phyloP scores from a whole-genome alignment of 78 protist genomes.

The Protostelium mycophagum region DNA sequence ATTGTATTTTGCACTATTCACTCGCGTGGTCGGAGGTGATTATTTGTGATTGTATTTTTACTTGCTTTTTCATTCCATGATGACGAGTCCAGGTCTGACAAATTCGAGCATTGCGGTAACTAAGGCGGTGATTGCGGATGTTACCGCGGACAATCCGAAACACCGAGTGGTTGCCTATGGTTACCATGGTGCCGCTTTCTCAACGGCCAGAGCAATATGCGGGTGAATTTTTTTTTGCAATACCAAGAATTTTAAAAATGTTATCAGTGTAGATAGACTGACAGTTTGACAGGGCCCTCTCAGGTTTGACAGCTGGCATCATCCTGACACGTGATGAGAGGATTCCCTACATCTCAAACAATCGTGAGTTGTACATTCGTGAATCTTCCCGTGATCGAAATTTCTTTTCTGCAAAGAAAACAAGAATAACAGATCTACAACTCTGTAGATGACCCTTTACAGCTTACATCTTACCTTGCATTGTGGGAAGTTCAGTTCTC shows the following conservation, averaged over 20 bases:
- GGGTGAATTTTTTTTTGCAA: not conserved
- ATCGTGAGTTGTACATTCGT: not conserved
- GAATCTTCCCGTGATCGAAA: too few species aligned
- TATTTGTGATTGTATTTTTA: too few species aligned
- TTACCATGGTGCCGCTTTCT: not conserved
- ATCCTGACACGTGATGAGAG: not conserved
- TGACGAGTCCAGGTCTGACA: not conserved
- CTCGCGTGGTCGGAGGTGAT: not conserved
- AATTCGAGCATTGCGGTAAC: not conserved
- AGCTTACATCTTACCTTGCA: not conserved
- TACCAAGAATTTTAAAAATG: not conserved
- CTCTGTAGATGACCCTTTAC: not conserved
- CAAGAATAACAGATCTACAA: too few species aligned
- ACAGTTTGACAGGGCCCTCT: not conserved
- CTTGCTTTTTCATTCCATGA: too few species aligned
- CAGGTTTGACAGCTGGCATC: not conserved
- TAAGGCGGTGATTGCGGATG: not conserved
- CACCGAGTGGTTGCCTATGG: not conserved
- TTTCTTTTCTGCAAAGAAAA: too few species aligned
- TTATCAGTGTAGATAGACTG: too few species aligned
- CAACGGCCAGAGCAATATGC: not conserved
- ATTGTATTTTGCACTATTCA: not conserved
- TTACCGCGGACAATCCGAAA: not conserved
- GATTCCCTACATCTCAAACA: not conserved
- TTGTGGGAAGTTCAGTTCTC: not conserved